These are phyloP conservation scores for Fusarium sp. DNA, from an alignment of 2,329 filamentous ascomycete genomes.

Conservation along the genomic window DNA sequence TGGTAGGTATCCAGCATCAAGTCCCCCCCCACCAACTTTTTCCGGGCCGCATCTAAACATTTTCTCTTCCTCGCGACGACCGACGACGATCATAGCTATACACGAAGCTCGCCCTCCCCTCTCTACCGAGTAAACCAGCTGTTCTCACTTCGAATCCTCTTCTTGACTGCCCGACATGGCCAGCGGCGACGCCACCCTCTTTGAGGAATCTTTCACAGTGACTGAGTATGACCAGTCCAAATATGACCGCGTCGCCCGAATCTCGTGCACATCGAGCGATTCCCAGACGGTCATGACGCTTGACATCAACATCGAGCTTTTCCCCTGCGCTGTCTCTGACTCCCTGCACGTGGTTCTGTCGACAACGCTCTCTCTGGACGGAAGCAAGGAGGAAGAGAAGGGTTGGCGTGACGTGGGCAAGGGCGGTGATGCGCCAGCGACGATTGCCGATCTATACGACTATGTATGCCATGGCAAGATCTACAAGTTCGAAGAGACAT, in stretches of 20 bases:
- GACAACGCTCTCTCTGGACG: constrained; percentile 88
- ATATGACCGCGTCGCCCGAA: constrained; percentile 94
- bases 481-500: constrained; percentile 86
- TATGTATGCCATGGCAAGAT: constrained; percentile 92
- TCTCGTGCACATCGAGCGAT: constrained; percentile 82
- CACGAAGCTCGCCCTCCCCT: not conserved
- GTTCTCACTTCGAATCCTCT: not conserved
- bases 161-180: constrained; percentile 41
- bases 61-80: constrained; percentile 40
- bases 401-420: constrained; percentile 84
- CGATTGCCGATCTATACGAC: constrained; percentile 83
- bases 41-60: constrained; percentile 39
- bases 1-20: constrained; percentile 30
- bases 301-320: constrained; percentile 95
- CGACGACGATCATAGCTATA: constrained; percentile 15
- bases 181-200: constrained; percentile 87
- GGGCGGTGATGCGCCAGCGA: constrained; percentile 66
- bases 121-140: not conserved
- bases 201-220: constrained; percentile 91
- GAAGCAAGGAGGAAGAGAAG: constrained; percentile 79
- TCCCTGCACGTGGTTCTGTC: constrained; percentile 85
- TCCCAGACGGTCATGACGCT: constrained; percentile 82
- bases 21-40: constrained; percentile 43
- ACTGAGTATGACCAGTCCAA: constrained; percentile 84
- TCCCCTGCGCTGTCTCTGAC: constrained; percentile 81